Evolutionary conservation across 2,329 filamentous ascomycete genomes (phyloP), one percentile per base, ranked within the genome.

Genomic region (Ophiostoma sp.): DNA sequence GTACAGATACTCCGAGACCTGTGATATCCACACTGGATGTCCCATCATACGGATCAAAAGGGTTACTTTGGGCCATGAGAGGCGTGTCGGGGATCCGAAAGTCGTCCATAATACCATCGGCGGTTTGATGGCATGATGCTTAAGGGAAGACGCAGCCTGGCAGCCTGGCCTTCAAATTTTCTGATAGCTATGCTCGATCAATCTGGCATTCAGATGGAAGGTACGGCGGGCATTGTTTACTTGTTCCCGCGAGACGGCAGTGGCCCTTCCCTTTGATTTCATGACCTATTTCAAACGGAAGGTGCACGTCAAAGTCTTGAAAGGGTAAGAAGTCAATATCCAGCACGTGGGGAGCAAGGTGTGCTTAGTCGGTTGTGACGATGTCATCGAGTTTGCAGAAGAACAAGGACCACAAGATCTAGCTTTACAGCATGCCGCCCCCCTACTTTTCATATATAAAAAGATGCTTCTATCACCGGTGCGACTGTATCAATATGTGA

Each of bases 71-170:
- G 12, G 44, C 62, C n/a, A 44, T 14, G 5, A 60, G 44, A 65
- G 70, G 70, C 16, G 68, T 68, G 6, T 67, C 67, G 16, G 70
- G 70, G 36, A 70, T 68, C 3, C 65, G 27, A 36, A 60, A 52
- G 18, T 67, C 68, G 11, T 64, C 68, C 47, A 58, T 64, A 36
- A 3, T 36, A 1, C 18, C 14, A 40, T 7, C 0, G 11, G 11
- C 1, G 5, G 1, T 6, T 12, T 11, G 3, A 49, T 36, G 36
- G 4, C 27, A n/a, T 65, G 18, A 11, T 62, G n/a, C 27, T 9
- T 6, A 14, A 38, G 36, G n/a, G 36, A 65, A 65, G 27, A 18
- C 8, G 11, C 40, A 64, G 41, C 7, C 18, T 7, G 49, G 47
- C 14, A 38, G 5, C 27, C 55, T 14, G 55, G 4, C 55, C 55